Percentiles rank a stretch among this genome's conserved stretches.
Conservation (phyloP, 108 stramenopile genomes). For the Pelagomonas calceolata region DNA sequence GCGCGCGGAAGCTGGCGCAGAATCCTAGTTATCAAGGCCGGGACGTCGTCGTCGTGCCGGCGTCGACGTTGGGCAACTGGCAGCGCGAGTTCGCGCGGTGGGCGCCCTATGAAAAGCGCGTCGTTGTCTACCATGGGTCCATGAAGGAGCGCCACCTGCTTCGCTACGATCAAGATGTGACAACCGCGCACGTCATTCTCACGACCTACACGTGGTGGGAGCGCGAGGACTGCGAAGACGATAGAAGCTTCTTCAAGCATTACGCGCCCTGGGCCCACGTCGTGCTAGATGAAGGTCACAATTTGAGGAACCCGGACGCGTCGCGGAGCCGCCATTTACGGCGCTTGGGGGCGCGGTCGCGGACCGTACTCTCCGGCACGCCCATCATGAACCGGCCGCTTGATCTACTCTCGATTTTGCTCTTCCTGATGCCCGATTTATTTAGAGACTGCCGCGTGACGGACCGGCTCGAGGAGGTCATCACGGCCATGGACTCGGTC, state of each 20-base stretch:
- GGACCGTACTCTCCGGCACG: slow-evolving; percentile 25
- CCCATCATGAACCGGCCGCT: slow-evolving; percentile 66
- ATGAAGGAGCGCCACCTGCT: slow-evolving; percentile 45
- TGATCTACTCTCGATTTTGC: slow-evolving; percentile 67
- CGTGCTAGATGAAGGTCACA: background rate
- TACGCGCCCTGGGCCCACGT: background rate
- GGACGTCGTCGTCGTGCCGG: slow-evolving; percentile 89
- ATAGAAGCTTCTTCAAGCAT: background rate
- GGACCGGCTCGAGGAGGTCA: background rate
- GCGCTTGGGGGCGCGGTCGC: background rate
- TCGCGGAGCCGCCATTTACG: background rate
- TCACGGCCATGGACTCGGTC: background rate
- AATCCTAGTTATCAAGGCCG: no score
- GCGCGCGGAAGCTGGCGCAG: slow-evolving; percentile 21
- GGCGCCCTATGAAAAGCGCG: slow-evolving; percentile 56
- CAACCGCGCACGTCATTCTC: slow-evolving; percentile 53
- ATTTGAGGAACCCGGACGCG: background rate
- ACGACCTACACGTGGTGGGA: slow-evolving; percentile 56
- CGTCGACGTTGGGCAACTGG: slow-evolving; percentile 88
- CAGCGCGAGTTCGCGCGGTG: slow-evolving; percentile 81
- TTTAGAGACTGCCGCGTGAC: background rate
- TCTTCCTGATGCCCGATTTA: slow-evolving; percentile 61
- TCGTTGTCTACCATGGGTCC: slow-evolving; percentile 67
- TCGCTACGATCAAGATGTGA: slow-evolving; percentile 17
- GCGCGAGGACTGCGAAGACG: background rate